Evolutionary conservation across 768 basidiomycete species (phyloP).

Genomic region (Tremella fuciformis): DNA sequence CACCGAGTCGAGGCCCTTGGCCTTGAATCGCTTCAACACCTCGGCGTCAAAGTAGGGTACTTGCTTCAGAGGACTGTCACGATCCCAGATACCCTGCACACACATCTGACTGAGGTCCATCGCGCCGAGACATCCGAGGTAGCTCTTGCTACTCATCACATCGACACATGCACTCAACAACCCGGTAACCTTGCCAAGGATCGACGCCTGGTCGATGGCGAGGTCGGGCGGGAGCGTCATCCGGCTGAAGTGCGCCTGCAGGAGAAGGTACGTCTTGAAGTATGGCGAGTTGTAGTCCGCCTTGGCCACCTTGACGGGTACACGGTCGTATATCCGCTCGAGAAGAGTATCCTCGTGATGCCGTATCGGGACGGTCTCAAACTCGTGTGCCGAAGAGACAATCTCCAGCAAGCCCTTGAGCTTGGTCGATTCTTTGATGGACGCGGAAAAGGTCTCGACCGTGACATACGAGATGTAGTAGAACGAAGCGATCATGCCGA

Average conservation of each 20-base stretch:
- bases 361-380: conserved; percentile 90
- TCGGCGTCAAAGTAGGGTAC: conserved; percentile 94
- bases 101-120: conserved; percentile 99
- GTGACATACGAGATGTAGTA: conserved; percentile 69
- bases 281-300: conserved; percentile 89
- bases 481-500: conserved; percentile 89
- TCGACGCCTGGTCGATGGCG: conserved; percentile 80
- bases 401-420: conserved; percentile 95
- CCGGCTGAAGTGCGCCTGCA: conserved; percentile 95
- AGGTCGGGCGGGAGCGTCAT: conserved; percentile 89
- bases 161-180: conserved; percentile 91
- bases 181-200: conserved; percentile 87
- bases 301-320: conserved; percentile 81
- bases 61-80: conserved; percentile 90
- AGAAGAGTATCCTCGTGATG: conserved; percentile 77
- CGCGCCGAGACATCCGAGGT: conserved; percentile 87
- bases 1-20: conserved; percentile 76
- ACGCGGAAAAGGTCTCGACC: conserved; percentile 93
- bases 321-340: conserved; percentile 87
- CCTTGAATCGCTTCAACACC: conserved; percentile 80
- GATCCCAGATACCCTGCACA: conserved; percentile 97
- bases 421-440: conserved; percentile 92
- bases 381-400: conserved; percentile 93
- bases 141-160: conserved; percentile 96
- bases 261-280: conserved; percentile 95